A percentile compares a stretch with the other conserved stretches of the same genome.
phyloP scores from a whole-genome alignment of 768 basidiomycete genomes.

The Amanita muscaria region DNA sequence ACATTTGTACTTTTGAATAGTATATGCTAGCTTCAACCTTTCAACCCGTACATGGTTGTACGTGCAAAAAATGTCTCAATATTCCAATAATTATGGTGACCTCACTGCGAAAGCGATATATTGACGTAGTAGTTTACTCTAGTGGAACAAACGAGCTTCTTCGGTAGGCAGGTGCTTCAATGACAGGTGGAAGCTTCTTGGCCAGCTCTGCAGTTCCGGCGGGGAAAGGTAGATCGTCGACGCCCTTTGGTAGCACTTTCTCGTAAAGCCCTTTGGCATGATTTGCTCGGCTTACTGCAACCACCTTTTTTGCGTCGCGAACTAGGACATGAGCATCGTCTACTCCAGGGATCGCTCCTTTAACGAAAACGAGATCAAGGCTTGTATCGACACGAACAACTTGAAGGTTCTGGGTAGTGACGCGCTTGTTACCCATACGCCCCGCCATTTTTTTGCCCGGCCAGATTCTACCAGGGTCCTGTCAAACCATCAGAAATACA shows the following conservation, averaged over 20 bases:
- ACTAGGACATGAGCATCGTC: constrained; percentile 84
- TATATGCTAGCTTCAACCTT: too few species aligned
- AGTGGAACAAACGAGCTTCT: constrained; percentile 73
- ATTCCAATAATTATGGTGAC: too few species aligned
- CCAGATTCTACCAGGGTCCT: constrained; percentile 95
- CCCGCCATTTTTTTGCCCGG: constrained; percentile 99
- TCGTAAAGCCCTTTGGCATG: constrained; percentile 66
- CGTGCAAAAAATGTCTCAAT: too few species aligned
- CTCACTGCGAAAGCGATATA: too few species aligned
- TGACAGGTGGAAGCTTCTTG: constrained; percentile 49
- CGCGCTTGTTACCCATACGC: constrained; percentile 74
- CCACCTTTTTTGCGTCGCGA: constrained; percentile 78
- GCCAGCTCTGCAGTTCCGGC: constrained; percentile 79
- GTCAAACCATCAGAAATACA: constrained; percentile 1
- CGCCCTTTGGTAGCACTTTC: constrained; percentile 72
- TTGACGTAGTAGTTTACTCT: constrained; percentile 27
- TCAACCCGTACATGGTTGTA: too few species aligned
- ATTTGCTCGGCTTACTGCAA: constrained; percentile 49
- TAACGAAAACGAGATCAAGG: constrained; percentile 84
- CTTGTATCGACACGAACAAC: constrained; percentile 83
- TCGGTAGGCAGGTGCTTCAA: constrained; percentile 66
- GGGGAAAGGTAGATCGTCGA: constrained; percentile 85
- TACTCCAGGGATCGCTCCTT: constrained; percentile 84
- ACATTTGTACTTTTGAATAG: too few species aligned
- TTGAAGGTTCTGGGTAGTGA: constrained; percentile 80